A percentile compares a stretch with the other conserved stretches of the same genome.
phyloP scores from a whole-genome alignment of 495 filamentous ascomycete genomes.

The Talaromyces borbonicus region DNA sequence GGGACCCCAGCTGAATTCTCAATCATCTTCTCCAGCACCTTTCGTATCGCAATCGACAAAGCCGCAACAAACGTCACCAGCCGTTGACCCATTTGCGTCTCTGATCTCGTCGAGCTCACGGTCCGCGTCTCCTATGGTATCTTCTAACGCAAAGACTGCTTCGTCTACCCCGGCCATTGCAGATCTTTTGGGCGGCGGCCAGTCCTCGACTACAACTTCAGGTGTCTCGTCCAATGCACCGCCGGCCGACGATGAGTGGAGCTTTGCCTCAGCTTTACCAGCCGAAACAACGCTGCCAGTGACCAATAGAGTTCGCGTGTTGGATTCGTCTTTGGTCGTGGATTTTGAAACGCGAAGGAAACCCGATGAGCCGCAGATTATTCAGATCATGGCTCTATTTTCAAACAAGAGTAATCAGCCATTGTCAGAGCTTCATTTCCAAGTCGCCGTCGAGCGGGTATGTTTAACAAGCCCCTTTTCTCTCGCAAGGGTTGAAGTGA shows the following conservation, averaged over 20 bases:
- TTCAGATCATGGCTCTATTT: slow-evolving; percentile 55
- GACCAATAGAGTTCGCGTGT: slow-evolving; percentile 51
- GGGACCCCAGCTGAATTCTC: slow-evolving; percentile 32
- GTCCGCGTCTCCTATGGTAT: slow-evolving; percentile 27
- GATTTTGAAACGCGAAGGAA: slow-evolving; percentile 40
- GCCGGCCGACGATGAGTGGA: slow-evolving; percentile 72
- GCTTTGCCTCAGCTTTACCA: slow-evolving; percentile 80
- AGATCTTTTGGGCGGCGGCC: slow-evolving; percentile 25
- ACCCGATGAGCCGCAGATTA: slow-evolving; percentile 29
- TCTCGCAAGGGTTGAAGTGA: too few relatives aligned
- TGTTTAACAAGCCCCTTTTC: slow-evolving; percentile 13
- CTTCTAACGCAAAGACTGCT: background rate
- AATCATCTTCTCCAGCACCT: slow-evolving; percentile 38
- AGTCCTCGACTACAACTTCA: slow-evolving; percentile 11
- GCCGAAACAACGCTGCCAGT: slow-evolving; percentile 42
- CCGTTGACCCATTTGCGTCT: slow-evolving; percentile 60
- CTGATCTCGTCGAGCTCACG: slow-evolving; percentile 48
- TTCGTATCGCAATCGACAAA: slow-evolving; percentile 24
- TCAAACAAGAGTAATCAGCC: slow-evolving; percentile 65
- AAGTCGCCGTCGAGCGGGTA: slow-evolving; percentile 90
- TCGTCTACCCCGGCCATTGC: slow-evolving; percentile 30
- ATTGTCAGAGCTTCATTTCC: slow-evolving; percentile 76
- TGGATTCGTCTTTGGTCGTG: slow-evolving; percentile 43
- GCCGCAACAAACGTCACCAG: slow-evolving; percentile 26
- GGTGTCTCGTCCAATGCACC: slow-evolving; percentile 15